Evolutionary conservation across 2,329 filamentous ascomycete species (phyloP), one percentile per base, ranked within the genome.

Genomic region (Exophiala xenobiotica): DNA sequence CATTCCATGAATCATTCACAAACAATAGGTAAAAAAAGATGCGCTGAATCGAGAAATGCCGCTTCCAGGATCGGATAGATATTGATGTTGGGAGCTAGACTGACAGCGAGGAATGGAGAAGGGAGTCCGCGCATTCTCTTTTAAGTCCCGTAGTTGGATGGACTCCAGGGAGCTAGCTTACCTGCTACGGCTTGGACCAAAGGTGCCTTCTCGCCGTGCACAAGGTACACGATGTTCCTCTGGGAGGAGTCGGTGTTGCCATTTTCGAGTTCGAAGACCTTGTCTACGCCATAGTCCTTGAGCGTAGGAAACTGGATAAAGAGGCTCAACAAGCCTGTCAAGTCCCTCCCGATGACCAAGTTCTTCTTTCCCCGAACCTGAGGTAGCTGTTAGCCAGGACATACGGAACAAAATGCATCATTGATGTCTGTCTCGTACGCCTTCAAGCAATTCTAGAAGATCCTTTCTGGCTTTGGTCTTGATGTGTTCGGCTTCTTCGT

Each of bases 351-450:
- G 66, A 99, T 86, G 46, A 99, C 88, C 56, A 99, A 78, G 66
- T 96, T 97, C 79, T 99, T 99, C 82, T 97, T 99, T 63, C 95
- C 95, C 68, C 92, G 88, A 60, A 97, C 90, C 93, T 99, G 66
- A 38, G 57, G 46, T 55, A 14, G 53, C 52, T 37, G 57, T 74
- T 54, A 73, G 70, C 54, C 37, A 12, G 18, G 19, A n/a, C n/a
- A 6, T 6, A 19, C 54, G 61, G 58, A 57, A 22, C 6, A n/a
- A 31, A 14, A 19, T 12, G 11, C n/a, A 14, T 20, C 19, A 24
- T 19, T 40, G 29, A 14, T 29, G 16, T 4, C 44, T 46, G 42
- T 42, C 39, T 88, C 90, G 82, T 87, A 99, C 93, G 71, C 88
- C 86, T 81, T 97, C 92, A 56, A 99, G 86, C 63, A 97, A 83